phyloP scores from a whole-genome alignment of 495 filamentous ascomycete species.

The Talaromyces borbonicus region DNA sequence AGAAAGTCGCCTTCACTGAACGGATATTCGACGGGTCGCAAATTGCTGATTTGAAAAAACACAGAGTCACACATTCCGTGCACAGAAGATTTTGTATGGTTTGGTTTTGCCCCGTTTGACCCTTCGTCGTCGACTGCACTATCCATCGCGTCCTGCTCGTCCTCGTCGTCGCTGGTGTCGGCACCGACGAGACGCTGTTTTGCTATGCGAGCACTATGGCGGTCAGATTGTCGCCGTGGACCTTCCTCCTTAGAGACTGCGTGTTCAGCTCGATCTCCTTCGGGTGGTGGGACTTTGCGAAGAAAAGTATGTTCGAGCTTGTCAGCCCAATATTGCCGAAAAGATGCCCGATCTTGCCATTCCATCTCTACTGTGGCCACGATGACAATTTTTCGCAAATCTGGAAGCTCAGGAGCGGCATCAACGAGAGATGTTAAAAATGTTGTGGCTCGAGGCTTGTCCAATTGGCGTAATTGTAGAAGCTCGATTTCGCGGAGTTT shows the following conservation, averaged over 20 bases:
- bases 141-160: slow-evolving; percentile 6
- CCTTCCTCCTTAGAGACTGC: background rate
- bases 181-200: slow-evolving; percentile 17
- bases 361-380: slow-evolving; percentile 63
- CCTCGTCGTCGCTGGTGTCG: slow-evolving; percentile 18
- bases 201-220: slow-evolving; percentile 32
- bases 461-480: slow-evolving; percentile 63
- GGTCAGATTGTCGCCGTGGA: slow-evolving; percentile 21
- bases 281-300: slow-evolving; percentile 23
- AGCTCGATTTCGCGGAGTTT: slow-evolving; percentile 62
- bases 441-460: slow-evolving; percentile 48
- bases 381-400: slow-evolving; percentile 57
- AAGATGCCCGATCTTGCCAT: slow-evolving; percentile 67
- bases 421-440: slow-evolving; percentile 71
- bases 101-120: background rate
- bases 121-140: background rate
- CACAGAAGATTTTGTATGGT: slow-evolving; percentile 25
- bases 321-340: slow-evolving; percentile 63
- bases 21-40: slow-evolving; percentile 62
- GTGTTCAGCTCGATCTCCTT: slow-evolving; percentile 10
- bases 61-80: slow-evolving; percentile 78
- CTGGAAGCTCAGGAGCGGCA: slow-evolving; percentile 48
- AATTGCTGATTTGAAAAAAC: slow-evolving; percentile 73
- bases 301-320: slow-evolving; percentile 56
- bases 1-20: slow-evolving; percentile 72